Base-by-base conservation (phyloP, 192 early-diverging fungal species). In the Mortierella antarctica region DNA sequence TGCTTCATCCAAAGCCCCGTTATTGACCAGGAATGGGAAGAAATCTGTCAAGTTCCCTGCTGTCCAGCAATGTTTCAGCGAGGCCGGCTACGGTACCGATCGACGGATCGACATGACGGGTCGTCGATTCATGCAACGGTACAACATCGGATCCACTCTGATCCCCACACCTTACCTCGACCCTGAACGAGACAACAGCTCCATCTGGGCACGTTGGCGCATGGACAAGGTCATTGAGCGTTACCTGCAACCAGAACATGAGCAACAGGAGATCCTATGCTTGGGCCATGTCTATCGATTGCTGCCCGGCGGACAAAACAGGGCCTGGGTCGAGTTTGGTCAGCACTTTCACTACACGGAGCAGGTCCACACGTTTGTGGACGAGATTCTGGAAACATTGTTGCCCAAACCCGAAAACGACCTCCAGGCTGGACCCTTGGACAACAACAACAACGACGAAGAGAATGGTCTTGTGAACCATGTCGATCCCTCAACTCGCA, bases 201-300 rank as follows among this genome's bases (percentile, higher is more conserved):
- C 74, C 14, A 69, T 77, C 48, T 77, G 74, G 74, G 62, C 74
- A 3, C 55, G 74, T 4, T 70, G 59, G 67, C 52, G 74, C 7
- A 77, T 77, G 74, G 74, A 77, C 44, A 77, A 77, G 62, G 74
- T 70, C 62, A 65, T 77, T 18, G 74, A 77, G 23, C 66, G 74
- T 21, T 77, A 77, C 48, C 74, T 70, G n/a, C 74, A 77, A 18
- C 67, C 74, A 6, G 48, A 57, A 40, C 70, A 65, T 15, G 48
- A 57, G 1, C 52, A 77, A 18, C 52, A 77, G 12, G 74, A 77
- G 62, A 63, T 77, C 18, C 48, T 77, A 7, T 77, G 74, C 46
- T 54, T 77, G 10, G 74, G 74, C 0, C 74, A 77, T 50, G 74
- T 77, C n/a, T 77, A 77, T 20, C n/a, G 74, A 40, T 47, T 77